phyloP scores from a whole-genome alignment of 2,329 filamentous ascomycete genomes.

The Paecilomyces variotii region DNA sequence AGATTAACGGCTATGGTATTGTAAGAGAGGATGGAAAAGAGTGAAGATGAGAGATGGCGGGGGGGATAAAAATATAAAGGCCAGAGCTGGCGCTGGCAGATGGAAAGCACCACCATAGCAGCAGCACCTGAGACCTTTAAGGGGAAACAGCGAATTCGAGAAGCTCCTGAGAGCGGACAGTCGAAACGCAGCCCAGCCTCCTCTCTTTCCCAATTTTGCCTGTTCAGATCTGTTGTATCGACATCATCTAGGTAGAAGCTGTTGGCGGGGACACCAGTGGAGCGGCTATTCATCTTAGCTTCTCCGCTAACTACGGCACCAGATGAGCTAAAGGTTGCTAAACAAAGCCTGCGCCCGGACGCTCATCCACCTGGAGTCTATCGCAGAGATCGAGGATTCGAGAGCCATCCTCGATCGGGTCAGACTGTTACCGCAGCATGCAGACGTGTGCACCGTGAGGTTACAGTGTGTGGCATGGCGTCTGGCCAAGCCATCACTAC shows the following conservation, averaged over 20 bases:
- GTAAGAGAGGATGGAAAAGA: not conserved
- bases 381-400: not conserved
- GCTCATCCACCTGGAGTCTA: not conserved
- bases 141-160: not conserved
- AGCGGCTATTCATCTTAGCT: not conserved
- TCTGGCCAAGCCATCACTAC: not conserved
- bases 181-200: not conserved
- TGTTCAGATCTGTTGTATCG: not conserved
- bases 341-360: not conserved
- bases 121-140: not conserved
- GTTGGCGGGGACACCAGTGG: not conserved
- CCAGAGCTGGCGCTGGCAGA: not conserved
- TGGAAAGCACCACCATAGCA: not conserved
- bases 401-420: not conserved
- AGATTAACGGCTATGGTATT: not conserved
- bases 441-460: not conserved
- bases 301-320: not conserved
- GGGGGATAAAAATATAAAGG: not conserved
- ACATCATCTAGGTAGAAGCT: not conserved
- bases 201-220: not conserved
- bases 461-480: not conserved
- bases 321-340: not conserved
- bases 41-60: not conserved
- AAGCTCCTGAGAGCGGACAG: not conserved
- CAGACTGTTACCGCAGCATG: not conserved